Base-by-base conservation (phyloP, 225 moss, liverwort and hornwort genomes). In the Polytrichum formosum region DNA sequence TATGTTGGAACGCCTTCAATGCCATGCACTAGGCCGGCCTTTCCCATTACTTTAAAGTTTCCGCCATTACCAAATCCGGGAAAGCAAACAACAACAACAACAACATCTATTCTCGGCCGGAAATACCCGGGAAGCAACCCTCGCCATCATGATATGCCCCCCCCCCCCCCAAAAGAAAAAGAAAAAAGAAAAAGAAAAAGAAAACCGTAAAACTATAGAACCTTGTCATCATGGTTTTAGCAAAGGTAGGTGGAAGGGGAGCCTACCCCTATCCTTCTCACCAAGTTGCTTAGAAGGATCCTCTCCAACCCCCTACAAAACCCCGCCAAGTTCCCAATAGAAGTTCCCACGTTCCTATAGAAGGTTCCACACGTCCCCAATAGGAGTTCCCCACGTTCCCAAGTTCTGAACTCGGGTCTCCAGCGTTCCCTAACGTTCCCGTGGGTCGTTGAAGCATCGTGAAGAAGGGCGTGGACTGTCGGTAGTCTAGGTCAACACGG, bases 401-500 rank as follows among this genome's bases (percentile, higher is more conserved):
- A 13, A 37, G 37, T 16, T 1, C 13, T 16, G 13, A 16, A 3
- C 3, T 13, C 46, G 46, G 3, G 46, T 0, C 9, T 2, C 0
- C 35, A 18, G 28, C 29, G 19, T 1, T 5, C 6, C 19, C 65
- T 6, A 6, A n/a, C 13, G 46, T 46, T 16, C 46, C 46, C 46
- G 3, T 16, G 3, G 31, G 31, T 31, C 31, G 31, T 7, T 31
- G 31, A 31, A 31, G 31, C 7, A 31, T 7, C 31, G 31, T 31
- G 28, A 30, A 29, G 28, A 27, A 5, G 65, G 26, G 18, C 28
- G 66, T 53, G n/a, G 66, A 67, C 66, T 67, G 66, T 67, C 66
- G 66, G 66, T 46, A 67, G n/a, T 23, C 16, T 21, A 9, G 66
- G 66, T 67, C 66, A 67, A 67, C 66, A 67, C 66, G 66, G 66